Evolutionary conservation across 2,329 filamentous ascomycete genomes (phyloP).

Genomic region (Aspergillus texensis): DNA sequence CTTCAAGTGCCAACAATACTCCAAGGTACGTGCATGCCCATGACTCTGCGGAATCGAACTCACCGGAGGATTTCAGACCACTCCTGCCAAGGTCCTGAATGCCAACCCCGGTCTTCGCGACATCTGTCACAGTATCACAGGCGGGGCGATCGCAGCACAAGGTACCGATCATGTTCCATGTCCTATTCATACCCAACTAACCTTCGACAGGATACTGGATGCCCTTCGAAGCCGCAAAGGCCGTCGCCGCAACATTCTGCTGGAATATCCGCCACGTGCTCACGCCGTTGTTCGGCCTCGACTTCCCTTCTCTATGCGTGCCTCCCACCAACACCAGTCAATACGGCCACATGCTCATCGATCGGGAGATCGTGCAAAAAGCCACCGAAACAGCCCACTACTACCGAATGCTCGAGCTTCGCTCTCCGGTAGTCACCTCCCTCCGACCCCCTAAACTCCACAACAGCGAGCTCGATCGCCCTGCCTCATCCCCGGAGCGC

Average conservation of each 20-base stretch:
- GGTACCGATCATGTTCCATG: conserved; percentile 57
- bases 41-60: background rate
- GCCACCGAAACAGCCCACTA: conserved; percentile 47
- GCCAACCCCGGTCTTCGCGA: conserved; percentile 80
- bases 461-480: background rate
- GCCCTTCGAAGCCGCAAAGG: conserved; percentile 82
- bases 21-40: conserved; percentile 66
- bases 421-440: background rate
- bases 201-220: conserved; percentile 82
- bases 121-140: conserved; percentile 94
- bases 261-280: conserved; percentile 79
- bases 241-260: conserved; percentile 88
- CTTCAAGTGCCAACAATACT: conserved; percentile 86
- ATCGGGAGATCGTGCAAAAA: conserved; percentile 55
- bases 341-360: conserved; percentile 70
- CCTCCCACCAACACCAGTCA: conserved; percentile 60
- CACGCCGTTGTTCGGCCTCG: conserved; percentile 84
- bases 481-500: conserved; percentile 40
- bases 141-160: conserved; percentile 86
- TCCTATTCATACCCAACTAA: background rate
- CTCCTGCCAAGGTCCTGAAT: conserved; percentile 79
- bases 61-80: conserved; percentile 63
- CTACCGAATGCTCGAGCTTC: conserved; percentile 37
- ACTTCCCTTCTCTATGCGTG: conserved; percentile 75
- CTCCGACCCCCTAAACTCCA: background rate